Conservation (phyloP, 805 yeast genomes). For the Nakazawaea ambrosiae region DNA sequence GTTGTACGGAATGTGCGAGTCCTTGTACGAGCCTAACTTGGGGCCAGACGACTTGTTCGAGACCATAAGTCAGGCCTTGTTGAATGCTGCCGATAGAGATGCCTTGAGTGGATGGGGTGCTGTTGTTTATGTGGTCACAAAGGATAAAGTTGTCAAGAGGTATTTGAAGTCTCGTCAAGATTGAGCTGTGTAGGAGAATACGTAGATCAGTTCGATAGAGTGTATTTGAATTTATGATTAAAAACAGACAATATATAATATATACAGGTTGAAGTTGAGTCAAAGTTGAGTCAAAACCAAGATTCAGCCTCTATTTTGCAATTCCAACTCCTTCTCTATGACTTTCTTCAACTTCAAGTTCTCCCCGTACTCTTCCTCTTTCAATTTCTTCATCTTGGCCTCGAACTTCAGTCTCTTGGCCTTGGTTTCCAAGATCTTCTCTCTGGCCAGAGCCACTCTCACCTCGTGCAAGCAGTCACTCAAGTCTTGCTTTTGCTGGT, state of each 20-base stretch:
- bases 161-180: constrained; percentile 94
- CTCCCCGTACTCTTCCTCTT: constrained; percentile 79
- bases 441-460: constrained; percentile 56
- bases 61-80: constrained; percentile 86
- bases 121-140: constrained; percentile 83
- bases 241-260: background rate
- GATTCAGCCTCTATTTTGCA: background rate
- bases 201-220: background rate
- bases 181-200: constrained; percentile 27
- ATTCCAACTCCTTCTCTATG: constrained; percentile 41
- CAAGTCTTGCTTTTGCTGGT: constrained; percentile 74
- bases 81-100: constrained; percentile 96
- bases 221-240: background rate
- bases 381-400: constrained; percentile 49
- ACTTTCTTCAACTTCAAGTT: constrained; percentile 62
- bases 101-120: constrained; percentile 99
- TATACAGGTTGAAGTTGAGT: background rate
- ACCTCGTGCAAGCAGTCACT: constrained; percentile 75
- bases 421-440: constrained; percentile 43
- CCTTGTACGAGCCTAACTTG: constrained; percentile 86
- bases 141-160: constrained; percentile 84
- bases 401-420: constrained; percentile 50
- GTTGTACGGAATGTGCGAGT: constrained; percentile 97
- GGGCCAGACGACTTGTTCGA: constrained; percentile 95
- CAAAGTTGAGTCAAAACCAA: too few species aligned